phyloP scores from a whole-genome alignment of 768 basidiomycete species.

The Naganishia onofrii region DNA sequence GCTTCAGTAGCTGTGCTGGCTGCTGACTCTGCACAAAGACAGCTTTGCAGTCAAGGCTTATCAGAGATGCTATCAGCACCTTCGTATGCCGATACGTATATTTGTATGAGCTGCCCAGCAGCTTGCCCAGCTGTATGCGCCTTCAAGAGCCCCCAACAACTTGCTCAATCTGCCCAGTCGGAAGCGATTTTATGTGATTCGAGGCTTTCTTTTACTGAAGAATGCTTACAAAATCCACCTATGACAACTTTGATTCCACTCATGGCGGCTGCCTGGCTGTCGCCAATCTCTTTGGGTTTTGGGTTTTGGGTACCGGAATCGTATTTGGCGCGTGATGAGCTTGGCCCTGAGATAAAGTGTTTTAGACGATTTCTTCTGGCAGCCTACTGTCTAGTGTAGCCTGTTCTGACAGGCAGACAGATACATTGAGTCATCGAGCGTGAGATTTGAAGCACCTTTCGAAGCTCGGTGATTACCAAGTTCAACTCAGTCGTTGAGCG shows the following conservation, averaged over 20 bases:
- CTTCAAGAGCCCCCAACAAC: neutral
- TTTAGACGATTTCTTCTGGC: too few relatives aligned
- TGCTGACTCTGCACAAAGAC: too few relatives aligned
- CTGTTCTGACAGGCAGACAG: too few relatives aligned
- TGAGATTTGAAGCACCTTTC: too few relatives aligned
- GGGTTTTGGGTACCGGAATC: neutral
- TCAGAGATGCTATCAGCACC: too few relatives aligned
- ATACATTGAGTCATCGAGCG: neutral
- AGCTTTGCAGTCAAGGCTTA: too few relatives aligned
- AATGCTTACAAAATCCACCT: neutral
- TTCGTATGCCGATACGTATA: too few relatives aligned
- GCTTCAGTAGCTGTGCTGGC: too few relatives aligned
- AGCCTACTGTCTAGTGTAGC: too few relatives aligned
- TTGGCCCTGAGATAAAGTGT: neutral
- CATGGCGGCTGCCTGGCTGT: neutral
- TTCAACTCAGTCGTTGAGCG: neutral
- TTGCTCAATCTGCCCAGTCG: neutral
- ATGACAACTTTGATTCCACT: neutral
- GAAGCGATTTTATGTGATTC: conserved; percentile 1
- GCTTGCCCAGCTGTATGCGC: too few relatives aligned
- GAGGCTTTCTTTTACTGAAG: neutral
- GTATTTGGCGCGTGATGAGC: neutral
- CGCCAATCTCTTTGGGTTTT: neutral
- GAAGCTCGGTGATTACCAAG: neutral
- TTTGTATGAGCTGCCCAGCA: too few relatives aligned